Base-by-base conservation (phyloP, 345 rosid species). In the Citrus medica region DNA sequence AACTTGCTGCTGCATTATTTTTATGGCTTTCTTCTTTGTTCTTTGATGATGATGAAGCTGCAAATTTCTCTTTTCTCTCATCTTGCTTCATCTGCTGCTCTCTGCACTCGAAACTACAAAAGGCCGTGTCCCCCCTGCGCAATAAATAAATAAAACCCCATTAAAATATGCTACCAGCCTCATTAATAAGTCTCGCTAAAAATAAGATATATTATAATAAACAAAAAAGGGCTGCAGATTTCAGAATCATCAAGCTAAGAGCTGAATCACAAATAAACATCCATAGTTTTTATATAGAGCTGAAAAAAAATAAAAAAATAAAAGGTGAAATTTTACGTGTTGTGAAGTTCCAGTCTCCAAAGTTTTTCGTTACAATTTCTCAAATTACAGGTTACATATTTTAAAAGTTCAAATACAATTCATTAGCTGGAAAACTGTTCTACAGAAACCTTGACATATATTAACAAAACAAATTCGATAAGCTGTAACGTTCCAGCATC, bases 31-130 rank as follows among this genome's bases (percentile, higher is more conserved):
- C 82, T 63, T 80, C 79, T 30, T 70, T 69, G 73, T 67, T 85
- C 70, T 60, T 75, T 24, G 83, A 17, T 27, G 65, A 42, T 35
- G 65, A 42, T n/a, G 21, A 79, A 35, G 71, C 75, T 28, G 48
- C 69, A 69, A 38, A 73, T 81, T 80, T 79, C 69, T 84, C 88
- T 79, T 84, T 86, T 77, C 78, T 81, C 83, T 89, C 90, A 75
- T 94, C 97, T 65, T 86, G 87, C 83, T 92, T 87, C 76, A 93
- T 92, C 82, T 87, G 91, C 67, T 88, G 76, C 71, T 89, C 98
- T 86, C 98, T 88, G 85, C 97, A 94, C 82, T 89, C 94, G 80
- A 70, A 78, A 74, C 97, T 90, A 74, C 98, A 94, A 87, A 94
- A 94, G 21, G 95, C 98, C 55, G 90, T 81, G 63, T 94, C 94